Evolutionary conservation across 2,329 filamentous ascomycete species (phyloP).

Genomic region (Colletotrichum truncatum): DNA sequence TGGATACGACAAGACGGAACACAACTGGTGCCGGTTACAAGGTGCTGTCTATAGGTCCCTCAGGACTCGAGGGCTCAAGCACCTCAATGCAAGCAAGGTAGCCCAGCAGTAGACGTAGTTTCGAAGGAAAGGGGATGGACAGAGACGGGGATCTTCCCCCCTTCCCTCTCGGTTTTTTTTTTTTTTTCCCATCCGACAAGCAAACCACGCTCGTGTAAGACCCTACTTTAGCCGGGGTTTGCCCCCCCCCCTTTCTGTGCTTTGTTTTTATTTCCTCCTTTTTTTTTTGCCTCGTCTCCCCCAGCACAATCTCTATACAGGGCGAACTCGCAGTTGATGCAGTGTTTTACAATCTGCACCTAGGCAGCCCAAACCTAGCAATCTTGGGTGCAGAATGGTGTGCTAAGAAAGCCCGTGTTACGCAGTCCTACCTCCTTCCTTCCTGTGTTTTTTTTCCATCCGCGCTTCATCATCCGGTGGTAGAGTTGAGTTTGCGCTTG

Average conservation of each 20-base stretch:
- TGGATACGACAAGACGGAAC: background rate
- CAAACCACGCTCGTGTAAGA: background rate
- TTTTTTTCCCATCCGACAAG: background rate
- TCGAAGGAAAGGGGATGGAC: too few relatives aligned
- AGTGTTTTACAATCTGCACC: too few relatives aligned
- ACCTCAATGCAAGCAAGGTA: too few relatives aligned
- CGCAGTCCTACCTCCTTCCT: too few relatives aligned
- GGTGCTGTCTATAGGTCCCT: background rate
- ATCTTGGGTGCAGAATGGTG: too few relatives aligned
- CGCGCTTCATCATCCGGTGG: background rate
- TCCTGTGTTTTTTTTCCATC: background rate
- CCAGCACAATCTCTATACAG: too few relatives aligned
- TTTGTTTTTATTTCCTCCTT: background rate
- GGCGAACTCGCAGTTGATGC: too few relatives aligned
- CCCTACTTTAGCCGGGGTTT: background rate
- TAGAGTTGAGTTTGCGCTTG: slow-evolving; percentile 12
- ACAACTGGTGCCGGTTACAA: background rate
- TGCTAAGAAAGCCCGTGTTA: too few relatives aligned
- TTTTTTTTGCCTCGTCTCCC: background rate
- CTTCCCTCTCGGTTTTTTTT: background rate
- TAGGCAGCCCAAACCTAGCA: too few relatives aligned
- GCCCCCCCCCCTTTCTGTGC: background rate
- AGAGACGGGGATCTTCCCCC: background rate
- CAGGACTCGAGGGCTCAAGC: background rate
- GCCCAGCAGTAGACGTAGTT: too few relatives aligned